These are phyloP conservation scores for Secale cereale DNA, from an alignment of 176 grass and related monocot species.

Conservation along the genomic window DNA sequence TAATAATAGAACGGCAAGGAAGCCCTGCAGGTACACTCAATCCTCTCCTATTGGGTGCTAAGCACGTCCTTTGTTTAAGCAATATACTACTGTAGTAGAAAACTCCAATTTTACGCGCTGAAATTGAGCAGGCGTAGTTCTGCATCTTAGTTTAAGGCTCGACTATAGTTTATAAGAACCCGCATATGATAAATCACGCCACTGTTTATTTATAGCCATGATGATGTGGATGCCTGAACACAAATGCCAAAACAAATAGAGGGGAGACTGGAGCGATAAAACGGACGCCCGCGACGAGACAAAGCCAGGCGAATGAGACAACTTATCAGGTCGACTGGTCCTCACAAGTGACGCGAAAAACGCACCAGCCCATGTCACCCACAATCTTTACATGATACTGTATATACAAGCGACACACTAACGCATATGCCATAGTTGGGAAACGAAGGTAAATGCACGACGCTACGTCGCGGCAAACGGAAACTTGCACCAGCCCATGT, in stretches of 20 bases:
- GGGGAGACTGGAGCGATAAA: background rate
- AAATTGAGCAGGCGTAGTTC: background rate
- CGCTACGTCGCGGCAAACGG: background rate
- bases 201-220: background rate
- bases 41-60: background rate
- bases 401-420: background rate
- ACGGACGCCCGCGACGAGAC: background rate
- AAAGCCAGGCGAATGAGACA: background rate
- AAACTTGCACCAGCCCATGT: background rate
- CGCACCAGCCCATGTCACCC: background rate
- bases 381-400: background rate
- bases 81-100: background rate
- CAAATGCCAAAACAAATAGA: background rate
- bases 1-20: background rate
- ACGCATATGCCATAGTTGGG: background rate
- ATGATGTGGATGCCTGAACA: background rate
- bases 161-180: background rate
- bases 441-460: background rate
- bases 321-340: background rate
- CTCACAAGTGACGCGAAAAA: constrained; percentile 4
- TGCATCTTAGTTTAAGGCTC: background rate
- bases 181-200: too few relatives aligned
- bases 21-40: background rate
- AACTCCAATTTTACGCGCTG: background rate
- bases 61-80: background rate